Evolutionary conservation across 2,329 filamentous ascomycete species (phyloP).

Genomic region (Aureobasidium namibiae): DNA sequence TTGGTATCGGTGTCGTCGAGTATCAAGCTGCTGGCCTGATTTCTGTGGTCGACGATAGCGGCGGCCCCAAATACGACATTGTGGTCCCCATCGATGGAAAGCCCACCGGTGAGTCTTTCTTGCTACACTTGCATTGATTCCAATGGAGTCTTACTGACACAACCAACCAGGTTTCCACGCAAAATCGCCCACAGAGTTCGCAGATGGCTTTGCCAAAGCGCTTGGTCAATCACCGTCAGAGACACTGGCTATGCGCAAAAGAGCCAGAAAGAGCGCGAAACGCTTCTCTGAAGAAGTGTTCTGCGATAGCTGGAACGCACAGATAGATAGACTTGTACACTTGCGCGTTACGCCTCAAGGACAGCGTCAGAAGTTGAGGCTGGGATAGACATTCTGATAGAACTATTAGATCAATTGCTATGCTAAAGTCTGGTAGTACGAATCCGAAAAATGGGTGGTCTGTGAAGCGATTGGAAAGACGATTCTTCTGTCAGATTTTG

Average conservation of each 20-base stretch:
- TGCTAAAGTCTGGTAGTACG: too few species aligned
- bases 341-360: background rate
- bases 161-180: slow-evolving; percentile 66
- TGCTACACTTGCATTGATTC: background rate
- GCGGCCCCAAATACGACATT: slow-evolving; percentile 89
- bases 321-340: slow-evolving; percentile 63
- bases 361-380: slow-evolving; percentile 2
- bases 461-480: too few species aligned
- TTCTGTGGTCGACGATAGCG: slow-evolving; percentile 85
- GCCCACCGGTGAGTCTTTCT: slow-evolving; percentile 55
- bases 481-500: too few species aligned
- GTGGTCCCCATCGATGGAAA: slow-evolving; percentile 71
- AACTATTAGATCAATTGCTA: background rate
- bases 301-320: slow-evolving; percentile 63
- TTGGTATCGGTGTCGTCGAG: slow-evolving; percentile 96
- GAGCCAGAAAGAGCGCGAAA: slow-evolving; percentile 69
- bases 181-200: slow-evolving; percentile 69
- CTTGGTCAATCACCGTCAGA: slow-evolving; percentile 56
- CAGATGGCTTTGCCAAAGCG: slow-evolving; percentile 69
- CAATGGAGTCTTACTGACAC: background rate
- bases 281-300: slow-evolving; percentile 88
- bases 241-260: slow-evolving; percentile 62
- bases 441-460: too few species aligned
- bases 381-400: background rate
- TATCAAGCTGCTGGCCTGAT: slow-evolving; percentile 94